Percentiles rank a stretch among this genome's conserved stretches.
Evolutionary conservation across 2,329 filamentous ascomycete genomes (phyloP).

Genomic region (Nigrospora osmanthi): DNA sequence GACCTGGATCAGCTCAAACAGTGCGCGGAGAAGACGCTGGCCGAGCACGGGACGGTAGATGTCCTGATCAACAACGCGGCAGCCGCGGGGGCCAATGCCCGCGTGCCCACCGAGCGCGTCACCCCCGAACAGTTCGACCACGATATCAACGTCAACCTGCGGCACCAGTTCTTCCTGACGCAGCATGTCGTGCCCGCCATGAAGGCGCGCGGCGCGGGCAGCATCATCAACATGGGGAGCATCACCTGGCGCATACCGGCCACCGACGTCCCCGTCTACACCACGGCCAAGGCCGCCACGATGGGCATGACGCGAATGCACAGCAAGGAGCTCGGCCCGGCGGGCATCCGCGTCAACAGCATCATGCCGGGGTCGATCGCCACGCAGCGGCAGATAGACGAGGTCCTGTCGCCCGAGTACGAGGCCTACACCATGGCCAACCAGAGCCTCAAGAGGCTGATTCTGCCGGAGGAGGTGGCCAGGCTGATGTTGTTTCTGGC

Average conservation of each 20-base stretch:
- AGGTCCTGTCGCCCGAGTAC: slow-evolving; percentile 33
- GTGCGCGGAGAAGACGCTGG: slow-evolving; percentile 23
- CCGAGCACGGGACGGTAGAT: slow-evolving; percentile 17
- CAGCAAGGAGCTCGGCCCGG: slow-evolving; percentile 25
- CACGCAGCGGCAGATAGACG: slow-evolving; percentile 33
- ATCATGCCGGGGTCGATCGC: slow-evolving; percentile 41
- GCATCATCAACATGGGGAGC: slow-evolving; percentile 32
- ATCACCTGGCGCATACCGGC: slow-evolving; percentile 29
- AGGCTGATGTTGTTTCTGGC: slow-evolving; percentile 35
- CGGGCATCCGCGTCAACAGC: slow-evolving; percentile 35
- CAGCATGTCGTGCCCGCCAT: slow-evolving; percentile 28
- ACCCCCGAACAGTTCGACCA: slow-evolving; percentile 32
- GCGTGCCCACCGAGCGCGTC: slow-evolving; percentile 23
- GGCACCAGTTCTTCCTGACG: slow-evolving; percentile 35
- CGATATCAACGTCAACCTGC: slow-evolving; percentile 34
- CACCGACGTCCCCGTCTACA: slow-evolving; percentile 23
- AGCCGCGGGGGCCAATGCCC: slow-evolving; percentile 12
- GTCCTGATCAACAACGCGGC: slow-evolving; percentile 29
- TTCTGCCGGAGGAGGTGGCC: slow-evolving; percentile 34
- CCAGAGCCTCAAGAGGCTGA: slow-evolving; percentile 33
- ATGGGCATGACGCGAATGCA: slow-evolving; percentile 29
- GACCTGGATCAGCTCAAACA: slow-evolving; percentile 24
- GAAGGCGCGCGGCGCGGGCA: slow-evolving; percentile 17
- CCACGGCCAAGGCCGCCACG: slow-evolving; percentile 28
- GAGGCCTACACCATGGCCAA: slow-evolving; percentile 24